Evolutionary conservation across 345 rosid species (phyloP).

Genomic region (Raphanus sativus): DNA sequence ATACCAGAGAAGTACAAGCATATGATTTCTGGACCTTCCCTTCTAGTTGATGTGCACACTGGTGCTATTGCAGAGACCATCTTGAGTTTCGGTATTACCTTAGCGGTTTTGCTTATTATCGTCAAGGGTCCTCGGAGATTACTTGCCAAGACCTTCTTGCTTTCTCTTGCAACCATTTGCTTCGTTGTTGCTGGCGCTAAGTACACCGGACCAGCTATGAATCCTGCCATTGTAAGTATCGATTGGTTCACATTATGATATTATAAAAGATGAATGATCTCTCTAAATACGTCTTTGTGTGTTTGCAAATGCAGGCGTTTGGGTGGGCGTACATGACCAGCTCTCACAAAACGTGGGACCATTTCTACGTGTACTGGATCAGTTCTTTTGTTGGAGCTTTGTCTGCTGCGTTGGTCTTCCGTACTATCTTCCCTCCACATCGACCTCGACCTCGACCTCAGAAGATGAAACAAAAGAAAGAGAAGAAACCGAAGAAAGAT

Average conservation of each 20-base stretch:
- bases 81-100: conserved; percentile 75
- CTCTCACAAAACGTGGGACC: conserved; percentile 92
- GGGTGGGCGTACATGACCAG: conserved; percentile 91
- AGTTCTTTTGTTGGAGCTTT: conserved; percentile 86
- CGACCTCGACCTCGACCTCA: conserved; percentile 16
- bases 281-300: neutral
- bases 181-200: conserved; percentile 61
- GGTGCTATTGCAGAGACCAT: conserved; percentile 94
- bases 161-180: conserved; percentile 63
- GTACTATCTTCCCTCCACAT: conserved; percentile 57
- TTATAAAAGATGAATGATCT: neutral
- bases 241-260: neutral
- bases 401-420: conserved; percentile 76
- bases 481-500: conserved; percentile 56
- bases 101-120: conserved; percentile 65
- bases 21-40: conserved; percentile 75
- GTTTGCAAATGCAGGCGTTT: conserved; percentile 61
- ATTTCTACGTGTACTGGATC: conserved; percentile 91
- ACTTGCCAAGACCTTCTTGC: conserved; percentile 59
- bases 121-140: conserved; percentile 67
- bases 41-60: conserved; percentile 80
- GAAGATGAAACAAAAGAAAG: neutral
- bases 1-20: conserved; percentile 77
- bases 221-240: conserved; percentile 92
- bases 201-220: conserved; percentile 97